Evolutionary conservation across 768 basidiomycete species (phyloP).

Genomic region (Naematelia encephala): DNA sequence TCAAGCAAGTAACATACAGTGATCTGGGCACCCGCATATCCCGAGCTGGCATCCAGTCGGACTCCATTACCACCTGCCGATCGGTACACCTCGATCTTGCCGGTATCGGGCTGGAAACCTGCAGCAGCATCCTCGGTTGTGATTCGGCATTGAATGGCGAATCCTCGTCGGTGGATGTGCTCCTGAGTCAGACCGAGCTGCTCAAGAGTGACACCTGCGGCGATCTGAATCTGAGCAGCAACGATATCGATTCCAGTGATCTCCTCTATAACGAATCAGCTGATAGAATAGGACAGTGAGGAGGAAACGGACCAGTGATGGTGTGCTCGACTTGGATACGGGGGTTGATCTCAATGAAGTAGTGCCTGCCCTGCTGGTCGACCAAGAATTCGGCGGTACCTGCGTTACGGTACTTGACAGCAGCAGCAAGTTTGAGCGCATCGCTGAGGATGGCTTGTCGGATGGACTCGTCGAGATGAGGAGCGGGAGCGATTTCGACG

Average conservation of each 20-base stretch:
- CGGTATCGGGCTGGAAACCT: conserved; percentile 95
- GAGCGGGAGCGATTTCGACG: conserved; percentile 96
- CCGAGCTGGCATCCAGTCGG: conserved; percentile 91
- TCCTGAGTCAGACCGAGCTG: conserved; percentile 96
- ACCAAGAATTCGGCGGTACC: conserved; percentile 98
- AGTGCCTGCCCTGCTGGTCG: conserved; percentile 91
- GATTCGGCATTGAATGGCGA: conserved; percentile 96
- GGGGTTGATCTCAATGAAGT: conserved; percentile 99
- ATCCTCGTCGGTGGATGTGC: conserved; percentile 90
- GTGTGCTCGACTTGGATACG: conserved; percentile 99
- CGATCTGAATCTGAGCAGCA: conserved; percentile 98
- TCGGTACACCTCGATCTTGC: conserved; percentile 98
- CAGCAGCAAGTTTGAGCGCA: conserved; percentile 90
- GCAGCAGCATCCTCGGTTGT: conserved; percentile 94
- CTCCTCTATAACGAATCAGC: conserved; percentile 67
- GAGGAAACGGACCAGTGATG: conserved; percentile 70
- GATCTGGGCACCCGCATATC: conserved; percentile 98
- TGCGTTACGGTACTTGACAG: conserved; percentile 92
- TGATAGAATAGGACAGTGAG: neutral
- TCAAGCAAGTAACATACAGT: conserved; percentile 60
- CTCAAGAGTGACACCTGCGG: conserved; percentile 92
- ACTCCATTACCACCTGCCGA: conserved; percentile 98
- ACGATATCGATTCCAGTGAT: conserved; percentile 99
- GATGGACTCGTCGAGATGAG: conserved; percentile 84
- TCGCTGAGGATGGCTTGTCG: conserved; percentile 81